These are phyloP conservation scores for Sarcocystis neurona DNA, from an alignment of 169 alveolate genomes.

Conservation along the genomic window DNA sequence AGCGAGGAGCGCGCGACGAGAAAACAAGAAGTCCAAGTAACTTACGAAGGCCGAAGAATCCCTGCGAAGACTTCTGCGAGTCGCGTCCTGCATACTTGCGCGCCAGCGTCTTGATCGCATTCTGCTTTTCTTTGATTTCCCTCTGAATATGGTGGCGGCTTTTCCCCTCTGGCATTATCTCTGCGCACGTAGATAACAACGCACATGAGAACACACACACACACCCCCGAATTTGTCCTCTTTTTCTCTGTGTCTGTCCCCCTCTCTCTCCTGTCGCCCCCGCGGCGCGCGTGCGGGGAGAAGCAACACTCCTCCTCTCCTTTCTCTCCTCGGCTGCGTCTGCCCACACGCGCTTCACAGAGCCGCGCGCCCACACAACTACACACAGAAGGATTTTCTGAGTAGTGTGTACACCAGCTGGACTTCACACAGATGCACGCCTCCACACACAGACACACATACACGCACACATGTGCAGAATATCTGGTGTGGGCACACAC, in stretches of 20 bases:
- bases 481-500: no score
- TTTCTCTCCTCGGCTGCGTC: no score
- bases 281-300: no score
- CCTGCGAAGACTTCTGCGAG: conserved; percentile 9
- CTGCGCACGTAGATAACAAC: conserved; percentile 25
- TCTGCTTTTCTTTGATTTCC: conserved; percentile 78
- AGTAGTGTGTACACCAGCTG: no score
- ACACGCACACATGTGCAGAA: no score
- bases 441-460: no score
- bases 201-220: neutral
- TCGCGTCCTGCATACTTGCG: conserved; percentile 35
- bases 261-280: neutral
- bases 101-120: conserved; percentile 43
- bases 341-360: no score
- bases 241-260: neutral
- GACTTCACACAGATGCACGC: no score
- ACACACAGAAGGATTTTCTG: no score
- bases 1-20: neutral
- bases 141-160: conserved; percentile 73
- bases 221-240: neutral
- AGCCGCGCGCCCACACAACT: no score
- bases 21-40: neutral
- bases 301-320: no score
- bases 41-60: conserved; percentile 52
- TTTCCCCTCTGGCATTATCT: conserved; percentile 75